These are phyloP conservation scores for Fusarium denticulatum DNA, from an alignment of 2,329 filamentous ascomycete genomes.

Conservation along the genomic window DNA sequence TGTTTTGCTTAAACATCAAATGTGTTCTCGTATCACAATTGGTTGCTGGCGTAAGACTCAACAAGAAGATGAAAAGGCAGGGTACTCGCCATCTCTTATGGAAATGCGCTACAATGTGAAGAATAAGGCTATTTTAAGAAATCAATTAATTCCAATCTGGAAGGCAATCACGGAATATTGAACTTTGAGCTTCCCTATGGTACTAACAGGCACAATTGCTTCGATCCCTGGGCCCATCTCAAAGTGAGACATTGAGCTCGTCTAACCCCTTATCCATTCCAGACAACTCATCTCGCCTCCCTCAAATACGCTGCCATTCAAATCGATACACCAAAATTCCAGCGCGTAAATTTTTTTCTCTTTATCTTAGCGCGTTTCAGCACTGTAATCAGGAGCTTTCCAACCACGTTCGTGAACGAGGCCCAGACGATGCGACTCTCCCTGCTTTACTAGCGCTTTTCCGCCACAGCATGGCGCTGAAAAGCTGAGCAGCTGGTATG, in stretches of 20 bases:
- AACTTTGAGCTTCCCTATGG: fast-evolving
- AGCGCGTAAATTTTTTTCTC: background rate
- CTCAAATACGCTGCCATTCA: conserved; percentile 2
- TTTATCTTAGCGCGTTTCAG: conserved; percentile 1
- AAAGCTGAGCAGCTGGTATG: background rate
- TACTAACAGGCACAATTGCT: background rate
- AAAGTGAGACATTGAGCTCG: conserved; percentile 32
- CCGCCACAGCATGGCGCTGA: background rate
- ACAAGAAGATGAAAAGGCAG: background rate
- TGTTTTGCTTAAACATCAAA: too few species aligned
- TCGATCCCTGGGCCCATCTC: background rate
- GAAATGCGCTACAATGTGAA: background rate
- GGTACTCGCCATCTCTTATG: too few species aligned
- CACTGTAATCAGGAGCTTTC: background rate
- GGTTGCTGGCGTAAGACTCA: too few species aligned
- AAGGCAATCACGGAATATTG: background rate
- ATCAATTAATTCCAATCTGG: background rate
- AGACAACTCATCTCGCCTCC: conserved; percentile 8
- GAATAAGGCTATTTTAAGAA: too few species aligned
- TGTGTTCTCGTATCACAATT: too few species aligned
- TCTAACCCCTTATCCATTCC: conserved; percentile 33
- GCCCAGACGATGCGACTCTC: background rate
- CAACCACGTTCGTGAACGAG: conserved; percentile 9
- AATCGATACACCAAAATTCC: conserved; percentile 5
- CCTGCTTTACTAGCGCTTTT: conserved; percentile 9